phyloP scores from a whole-genome alignment of 2,329 filamentous ascomycete species.

The Cladosporium austrohemisphaericum region DNA sequence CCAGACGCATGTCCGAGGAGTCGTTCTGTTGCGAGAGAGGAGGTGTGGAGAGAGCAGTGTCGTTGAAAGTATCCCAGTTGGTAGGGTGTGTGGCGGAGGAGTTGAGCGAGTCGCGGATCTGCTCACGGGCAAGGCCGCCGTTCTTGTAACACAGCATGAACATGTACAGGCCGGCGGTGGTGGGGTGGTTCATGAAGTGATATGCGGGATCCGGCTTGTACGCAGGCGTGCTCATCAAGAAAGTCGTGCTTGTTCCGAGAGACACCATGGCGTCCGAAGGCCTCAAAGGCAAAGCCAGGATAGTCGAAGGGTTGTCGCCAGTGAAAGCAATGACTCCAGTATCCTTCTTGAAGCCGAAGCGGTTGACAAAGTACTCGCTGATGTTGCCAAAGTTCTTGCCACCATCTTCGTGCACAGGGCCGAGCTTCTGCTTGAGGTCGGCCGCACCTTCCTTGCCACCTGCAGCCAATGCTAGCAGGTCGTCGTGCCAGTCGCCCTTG shows the following conservation, averaged over 20 bases:
- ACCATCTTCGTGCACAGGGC: constrained; percentile 74
- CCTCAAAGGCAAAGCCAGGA: constrained; percentile 81
- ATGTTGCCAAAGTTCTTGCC: constrained; percentile 73
- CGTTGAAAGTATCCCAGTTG: constrained; percentile 79
- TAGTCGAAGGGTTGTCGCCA: constrained; percentile 93
- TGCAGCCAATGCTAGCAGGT: constrained; percentile 71
- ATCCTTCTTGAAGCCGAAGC: constrained; percentile 71
- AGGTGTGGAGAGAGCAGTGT: constrained; percentile 62
- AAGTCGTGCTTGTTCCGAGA: constrained; percentile 91
- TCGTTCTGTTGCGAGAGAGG: constrained; percentile 61
- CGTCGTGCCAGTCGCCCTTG: constrained; percentile 67
- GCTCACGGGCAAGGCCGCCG: constrained; percentile 86
- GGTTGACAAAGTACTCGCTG: constrained; percentile 70
- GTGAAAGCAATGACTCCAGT: constrained; percentile 84
- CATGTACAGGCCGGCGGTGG: constrained; percentile 89
- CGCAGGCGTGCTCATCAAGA: constrained; percentile 91
- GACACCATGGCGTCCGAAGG: constrained; percentile 91
- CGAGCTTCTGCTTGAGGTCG: constrained; percentile 73
- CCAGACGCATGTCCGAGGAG: constrained; percentile 65
- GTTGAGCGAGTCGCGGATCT: constrained; percentile 78
- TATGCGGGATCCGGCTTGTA: constrained; percentile 88
- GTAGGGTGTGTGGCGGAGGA: constrained; percentile 37
- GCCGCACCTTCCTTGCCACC: constrained; percentile 51
- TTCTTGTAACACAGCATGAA: constrained; percentile 99
- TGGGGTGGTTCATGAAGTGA: constrained; percentile 98